Base-by-base conservation (phyloP, 352 stramenopile species). In the Pythium periplocum region DNA sequence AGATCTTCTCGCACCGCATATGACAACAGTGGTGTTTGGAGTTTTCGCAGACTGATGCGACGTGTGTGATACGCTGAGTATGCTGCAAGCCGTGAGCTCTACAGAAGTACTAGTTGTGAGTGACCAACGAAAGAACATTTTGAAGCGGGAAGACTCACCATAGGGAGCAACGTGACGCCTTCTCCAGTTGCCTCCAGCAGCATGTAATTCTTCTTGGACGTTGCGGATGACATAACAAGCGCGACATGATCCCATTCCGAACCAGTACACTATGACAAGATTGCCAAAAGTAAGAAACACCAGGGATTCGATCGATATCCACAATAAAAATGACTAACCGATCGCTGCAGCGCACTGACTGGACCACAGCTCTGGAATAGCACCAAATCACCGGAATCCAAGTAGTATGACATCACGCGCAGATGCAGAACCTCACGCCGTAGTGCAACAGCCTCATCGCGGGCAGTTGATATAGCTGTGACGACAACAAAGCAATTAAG, bases 211-310 rank as follows among this genome's bases (percentile, higher is more conserved):
- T 36, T 8, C 2, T 9, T 30, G 0, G 51, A 45, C 1, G 51
- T 52, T 4, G 40, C 26, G 3, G 47, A 52, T 2, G 53, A 53
- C 17, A 86, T 69, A 35, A 88, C 69, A 4, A 88, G 45, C 0
- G 61, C 78, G 6, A 86, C 68, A 45, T 88, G 78, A 37, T 88
- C 78, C 78, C 78, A 88, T 62, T 88, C 71, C 0, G 78, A 75
- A 11, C 73, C 63, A 5, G 78, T 35, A 40, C 1, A 33, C 2
- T n/a, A 49, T 45, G 42, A 39, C 38, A 11, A 17, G 32, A 6
- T 40, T 51, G 17, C 17, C 17, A 26, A 26, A 26, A 26, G 17
- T 26, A 26, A 26, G 17, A 26, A 26, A 26, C 17, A 26, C 0
- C 17, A 51, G 6, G 1, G 7, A 37, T 37, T 41, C 10, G 17